Evolutionary conservation across 352 stramenopile genomes (phyloP), one percentile per base, ranked within the genome.

Genomic region (Globisporangium echinulatum): DNA sequence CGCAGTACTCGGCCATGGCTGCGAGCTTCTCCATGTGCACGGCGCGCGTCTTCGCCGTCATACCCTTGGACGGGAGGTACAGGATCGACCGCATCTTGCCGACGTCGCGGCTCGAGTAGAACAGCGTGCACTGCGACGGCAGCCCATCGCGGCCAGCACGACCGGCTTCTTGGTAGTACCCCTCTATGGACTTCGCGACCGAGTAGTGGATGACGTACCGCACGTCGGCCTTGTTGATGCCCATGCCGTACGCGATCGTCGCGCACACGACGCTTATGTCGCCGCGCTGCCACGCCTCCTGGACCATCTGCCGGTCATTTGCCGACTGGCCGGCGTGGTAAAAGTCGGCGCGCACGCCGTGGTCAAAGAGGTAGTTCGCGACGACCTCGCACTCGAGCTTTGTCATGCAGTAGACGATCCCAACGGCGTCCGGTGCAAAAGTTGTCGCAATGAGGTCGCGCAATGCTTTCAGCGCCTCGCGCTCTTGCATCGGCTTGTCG

Each of bases 101-200:
- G 7, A 96, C 76, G 62, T 98, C 94, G 10, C 77, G 72, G 19
- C 70, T 66, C 49, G 77, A 84, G 72, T 97, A 98, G 56, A 97
- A 95, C 14, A 98, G 52, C 43, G 96, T 80, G 62, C 94, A 98
- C 54, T 96, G 87, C 48, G 88, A 90, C 10, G 92, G 77, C 5
- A 93, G 68, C 8, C 97, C 97, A 69, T 99, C 97, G 57, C 97
- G 83, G 2, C 97, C 97, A 2, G 92, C 97, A 25, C 97, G 83
- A 3, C 97, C 97, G 5, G 88, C 92, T 73, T 99, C 96, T 72
- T 99, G 97, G 75, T 98, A 99, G 74, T 99, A 99, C 7, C 89
- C 96, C 74, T 99, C 97, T 47, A 99, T 83, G 52, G 87, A 97
- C 71, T 93, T 93, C 64, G 85, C 83, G 53, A 96, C 70, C 38